These are phyloP conservation scores for Gnomoniopsis sp. DNA, from an alignment of 2,329 filamentous ascomycete genomes.

Conservation along the genomic window DNA sequence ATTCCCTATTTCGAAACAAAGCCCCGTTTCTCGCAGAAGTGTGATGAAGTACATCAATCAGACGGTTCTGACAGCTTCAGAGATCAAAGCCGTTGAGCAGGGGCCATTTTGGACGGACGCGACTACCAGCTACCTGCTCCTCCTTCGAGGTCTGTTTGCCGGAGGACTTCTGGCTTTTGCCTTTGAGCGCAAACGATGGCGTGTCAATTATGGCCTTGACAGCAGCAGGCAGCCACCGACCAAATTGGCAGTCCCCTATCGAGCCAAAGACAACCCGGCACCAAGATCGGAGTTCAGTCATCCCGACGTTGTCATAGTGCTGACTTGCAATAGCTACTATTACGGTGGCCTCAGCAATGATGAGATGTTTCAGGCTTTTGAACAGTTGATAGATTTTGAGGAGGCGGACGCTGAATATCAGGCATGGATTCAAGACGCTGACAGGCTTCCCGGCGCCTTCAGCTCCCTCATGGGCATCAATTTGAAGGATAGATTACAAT, in stretches of 20 bases:
- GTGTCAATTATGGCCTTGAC: slow-evolving; percentile 62
- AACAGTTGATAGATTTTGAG: slow-evolving; percentile 46
- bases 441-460: slow-evolving; percentile 33
- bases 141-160: slow-evolving; percentile 55
- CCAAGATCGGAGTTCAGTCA: slow-evolving; percentile 59
- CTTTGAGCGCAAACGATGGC: slow-evolving; percentile 57
- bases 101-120: slow-evolving; percentile 34
- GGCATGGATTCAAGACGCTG: slow-evolving; percentile 39
- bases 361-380: slow-evolving; percentile 46
- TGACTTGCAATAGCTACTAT: slow-evolving; percentile 57
- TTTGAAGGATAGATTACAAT: slow-evolving; percentile 50
- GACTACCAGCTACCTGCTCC: slow-evolving; percentile 35
- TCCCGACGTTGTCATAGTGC: slow-evolving; percentile 52
- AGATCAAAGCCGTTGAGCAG: slow-evolving; percentile 34
- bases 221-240: slow-evolving; percentile 35
- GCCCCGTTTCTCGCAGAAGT: not conserved
- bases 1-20: not conserved
- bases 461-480: slow-evolving; percentile 51
- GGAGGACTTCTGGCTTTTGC: slow-evolving; percentile 51
- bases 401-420: slow-evolving; percentile 49
- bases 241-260: slow-evolving; percentile 55
- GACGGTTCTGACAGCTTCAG: slow-evolving; percentile 22
- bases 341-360: slow-evolving; percentile 50
- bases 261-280: slow-evolving; percentile 55
- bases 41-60: slow-evolving; percentile 37